These are phyloP conservation scores for Turritis glabra DNA, from an alignment of 345 rosid genomes.

Conservation along the genomic window DNA sequence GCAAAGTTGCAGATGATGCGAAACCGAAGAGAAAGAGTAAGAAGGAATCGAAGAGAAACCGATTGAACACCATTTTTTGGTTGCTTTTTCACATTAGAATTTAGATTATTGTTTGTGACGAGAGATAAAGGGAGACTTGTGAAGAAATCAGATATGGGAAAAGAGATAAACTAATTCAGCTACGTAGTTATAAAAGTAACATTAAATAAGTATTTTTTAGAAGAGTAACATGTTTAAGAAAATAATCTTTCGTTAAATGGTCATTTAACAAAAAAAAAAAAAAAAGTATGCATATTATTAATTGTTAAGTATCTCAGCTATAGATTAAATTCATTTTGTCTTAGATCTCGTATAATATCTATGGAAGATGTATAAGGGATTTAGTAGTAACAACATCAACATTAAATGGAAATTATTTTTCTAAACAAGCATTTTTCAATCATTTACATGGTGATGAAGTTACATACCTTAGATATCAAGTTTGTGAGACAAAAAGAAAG, in stretches of 20 bases:
- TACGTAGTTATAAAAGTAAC: background rate
- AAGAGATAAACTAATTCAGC: background rate
- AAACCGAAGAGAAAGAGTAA: constrained; percentile 3
- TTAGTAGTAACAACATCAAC: background rate
- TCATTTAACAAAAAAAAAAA: background rate
- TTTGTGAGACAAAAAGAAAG: background rate
- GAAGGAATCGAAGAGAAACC: background rate
- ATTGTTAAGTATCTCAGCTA: background rate
- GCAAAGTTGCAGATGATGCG: constrained; percentile 11
- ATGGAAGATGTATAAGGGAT: background rate
- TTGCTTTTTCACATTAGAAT: background rate
- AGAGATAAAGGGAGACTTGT: background rate
- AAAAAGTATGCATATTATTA: background rate
- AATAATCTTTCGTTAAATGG: background rate
- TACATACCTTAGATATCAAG: background rate
- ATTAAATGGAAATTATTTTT: background rate
- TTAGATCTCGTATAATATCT: background rate
- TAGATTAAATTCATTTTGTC: background rate
- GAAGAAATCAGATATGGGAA: background rate
- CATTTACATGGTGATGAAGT: background rate
- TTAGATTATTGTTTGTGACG: background rate
- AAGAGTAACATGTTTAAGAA: background rate
- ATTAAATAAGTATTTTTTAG: background rate
- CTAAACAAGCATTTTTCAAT: background rate
- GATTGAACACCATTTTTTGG: background rate